phyloP scores from a whole-genome alignment of 768 basidiomycete genomes.

The Cyclocybe cylindracea region DNA sequence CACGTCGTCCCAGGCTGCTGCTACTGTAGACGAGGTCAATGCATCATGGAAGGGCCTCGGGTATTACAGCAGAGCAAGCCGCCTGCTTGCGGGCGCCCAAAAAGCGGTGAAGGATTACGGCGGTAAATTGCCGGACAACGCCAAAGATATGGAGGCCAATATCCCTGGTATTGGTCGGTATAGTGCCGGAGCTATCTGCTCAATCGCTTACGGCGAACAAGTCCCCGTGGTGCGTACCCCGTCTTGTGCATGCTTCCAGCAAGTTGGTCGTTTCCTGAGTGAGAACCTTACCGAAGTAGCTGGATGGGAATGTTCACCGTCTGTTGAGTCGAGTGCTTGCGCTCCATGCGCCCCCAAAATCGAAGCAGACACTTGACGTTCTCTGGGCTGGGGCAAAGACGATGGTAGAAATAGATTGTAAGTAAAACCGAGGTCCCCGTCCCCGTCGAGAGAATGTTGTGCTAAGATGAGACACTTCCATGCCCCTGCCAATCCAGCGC shows the following conservation, averaged over 20 bases:
- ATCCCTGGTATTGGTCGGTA: slow-evolving; percentile 90
- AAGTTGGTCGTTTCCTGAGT: slow-evolving; percentile 1
- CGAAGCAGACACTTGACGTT: slow-evolving; percentile 73
- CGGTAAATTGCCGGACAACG: slow-evolving; percentile 79
- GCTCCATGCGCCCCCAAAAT: slow-evolving; percentile 79
- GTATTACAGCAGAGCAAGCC: slow-evolving; percentile 85
- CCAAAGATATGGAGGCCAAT: slow-evolving; percentile 75
- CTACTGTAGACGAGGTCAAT: slow-evolving; percentile 85
- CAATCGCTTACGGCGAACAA: slow-evolving; percentile 85
- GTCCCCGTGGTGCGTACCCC: slow-evolving; percentile 74
- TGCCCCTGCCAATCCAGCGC: neutral
- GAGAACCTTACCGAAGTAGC: slow-evolving; percentile 38
- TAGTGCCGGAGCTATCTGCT: slow-evolving; percentile 82
- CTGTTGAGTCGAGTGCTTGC: slow-evolving; percentile 84
- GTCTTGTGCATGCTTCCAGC: neutral
- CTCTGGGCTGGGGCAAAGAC: slow-evolving; percentile 80
- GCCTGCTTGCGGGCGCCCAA: slow-evolving; percentile 82
- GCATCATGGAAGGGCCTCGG: slow-evolving; percentile 90
- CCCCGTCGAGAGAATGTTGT: neutral
- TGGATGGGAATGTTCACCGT: slow-evolving; percentile 90
- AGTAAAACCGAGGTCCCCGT: slow-evolving; percentile 1
- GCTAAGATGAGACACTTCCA: neutral
- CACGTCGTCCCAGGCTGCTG: slow-evolving; percentile 47
- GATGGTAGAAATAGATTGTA: slow-evolving; percentile 53
- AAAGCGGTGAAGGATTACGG: slow-evolving; percentile 65